These are phyloP conservation scores for Pneumocystis jirovecii DNA, from an alignment of 1,139 yeast species.

Conservation along the genomic window DNA sequence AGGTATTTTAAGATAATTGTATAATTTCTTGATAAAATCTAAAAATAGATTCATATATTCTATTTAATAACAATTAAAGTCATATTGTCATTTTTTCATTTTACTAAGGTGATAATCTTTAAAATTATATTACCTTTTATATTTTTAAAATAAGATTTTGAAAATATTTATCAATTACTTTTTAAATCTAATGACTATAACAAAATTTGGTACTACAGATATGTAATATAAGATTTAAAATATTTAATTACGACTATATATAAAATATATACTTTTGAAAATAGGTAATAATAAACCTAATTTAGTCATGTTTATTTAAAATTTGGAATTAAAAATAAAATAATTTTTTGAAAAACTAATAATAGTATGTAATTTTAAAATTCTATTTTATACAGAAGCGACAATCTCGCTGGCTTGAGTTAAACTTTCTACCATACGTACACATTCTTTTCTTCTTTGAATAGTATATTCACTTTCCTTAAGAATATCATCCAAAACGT, in stretches of 20 bases:
- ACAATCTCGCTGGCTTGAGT: conserved; percentile 84
- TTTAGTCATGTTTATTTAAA: background rate
- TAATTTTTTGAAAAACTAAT: background rate
- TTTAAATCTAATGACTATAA: background rate
- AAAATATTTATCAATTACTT: background rate
- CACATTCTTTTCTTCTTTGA: conserved; percentile 87
- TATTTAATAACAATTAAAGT: background rate
- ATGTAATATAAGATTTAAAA: background rate
- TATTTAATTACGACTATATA: background rate
- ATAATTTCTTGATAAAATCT: background rate
- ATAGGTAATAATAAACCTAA: background rate
- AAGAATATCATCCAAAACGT: conserved; percentile 60
- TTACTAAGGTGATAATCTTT: background rate
- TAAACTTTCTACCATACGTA: conserved; percentile 85
- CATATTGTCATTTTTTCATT: background rate
- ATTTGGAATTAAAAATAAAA: background rate
- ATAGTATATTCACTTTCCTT: conserved; percentile 87
- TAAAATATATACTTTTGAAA: background rate
- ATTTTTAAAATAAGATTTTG: background rate
- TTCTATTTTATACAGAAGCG: conserved; percentile 23
- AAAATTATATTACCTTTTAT: background rate
- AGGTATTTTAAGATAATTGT: background rate
- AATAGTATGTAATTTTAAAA: background rate
- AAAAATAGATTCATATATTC: background rate
- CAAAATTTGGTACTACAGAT: background rate